Evolutionary conservation across 805 yeast genomes (phyloP).

Genomic region (Maudiozyma bulderi): DNA sequence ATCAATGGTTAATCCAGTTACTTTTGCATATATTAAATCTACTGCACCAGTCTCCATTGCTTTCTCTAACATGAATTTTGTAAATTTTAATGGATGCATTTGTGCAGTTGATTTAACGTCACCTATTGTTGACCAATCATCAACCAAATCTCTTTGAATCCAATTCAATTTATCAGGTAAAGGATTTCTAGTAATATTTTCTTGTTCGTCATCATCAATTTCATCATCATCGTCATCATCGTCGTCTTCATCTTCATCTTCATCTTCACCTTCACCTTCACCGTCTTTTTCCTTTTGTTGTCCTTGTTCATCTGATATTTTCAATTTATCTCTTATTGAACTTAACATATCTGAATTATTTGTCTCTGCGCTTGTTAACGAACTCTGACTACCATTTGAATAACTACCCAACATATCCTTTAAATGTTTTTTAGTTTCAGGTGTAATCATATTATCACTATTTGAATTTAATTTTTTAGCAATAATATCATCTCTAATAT

Average conservation of each 20-base stretch:
- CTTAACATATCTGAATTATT: not conserved
- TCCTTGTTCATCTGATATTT: not conserved
- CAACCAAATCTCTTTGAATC: slow-evolving; percentile 57
- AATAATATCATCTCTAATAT: slow-evolving; percentile 34
- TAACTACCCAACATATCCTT: not conserved
- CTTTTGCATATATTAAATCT: slow-evolving; percentile 81
- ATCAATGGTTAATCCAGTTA: slow-evolving; percentile 52
- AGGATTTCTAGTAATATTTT: not conserved
- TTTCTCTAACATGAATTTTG: slow-evolving; percentile 69
- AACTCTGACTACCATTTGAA: slow-evolving; percentile 1
- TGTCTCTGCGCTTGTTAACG: not conserved
- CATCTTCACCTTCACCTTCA: slow-evolving; percentile 8
- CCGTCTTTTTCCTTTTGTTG: no score
- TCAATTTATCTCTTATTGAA: slow-evolving; percentile 1
- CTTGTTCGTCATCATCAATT: not conserved
- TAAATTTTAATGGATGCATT: slow-evolving; percentile 90
- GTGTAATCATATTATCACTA: not conserved
- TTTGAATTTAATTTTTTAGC: not conserved
- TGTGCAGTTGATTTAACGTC: slow-evolving; percentile 87
- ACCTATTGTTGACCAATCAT: slow-evolving; percentile 72
- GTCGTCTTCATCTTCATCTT: slow-evolving; percentile 17
- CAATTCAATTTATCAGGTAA: slow-evolving; percentile 66
- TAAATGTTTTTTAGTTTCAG: not conserved
- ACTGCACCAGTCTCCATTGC: slow-evolving; percentile 77
- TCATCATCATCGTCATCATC: not conserved